Percentiles rank a stretch among this genome's conserved stretches.
phyloP scores from a whole-genome alignment of 164 flowering plant species.

The Euptelea pleiosperma region DNA sequence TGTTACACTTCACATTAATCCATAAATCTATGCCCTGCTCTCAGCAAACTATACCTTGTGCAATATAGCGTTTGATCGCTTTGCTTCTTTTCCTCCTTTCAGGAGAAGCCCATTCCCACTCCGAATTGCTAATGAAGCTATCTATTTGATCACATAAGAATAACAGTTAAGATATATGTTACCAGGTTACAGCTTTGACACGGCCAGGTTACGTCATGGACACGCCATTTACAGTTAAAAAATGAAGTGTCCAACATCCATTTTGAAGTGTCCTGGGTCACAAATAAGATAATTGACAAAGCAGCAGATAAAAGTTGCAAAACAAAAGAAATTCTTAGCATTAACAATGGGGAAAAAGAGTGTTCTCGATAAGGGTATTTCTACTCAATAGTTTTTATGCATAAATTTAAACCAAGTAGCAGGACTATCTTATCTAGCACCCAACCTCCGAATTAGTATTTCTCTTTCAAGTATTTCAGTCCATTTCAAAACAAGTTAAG shows the following conservation, averaged over 20 bases:
- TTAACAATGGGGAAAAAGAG: neutral
- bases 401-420: no score
- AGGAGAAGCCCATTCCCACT: slow-evolving; percentile 95
- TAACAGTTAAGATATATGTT: no score
- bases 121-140: slow-evolving; percentile 91
- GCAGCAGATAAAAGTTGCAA: neutral
- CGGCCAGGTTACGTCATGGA: no score
- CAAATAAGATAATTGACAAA: neutral
- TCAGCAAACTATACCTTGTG: slow-evolving; percentile 62
- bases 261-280: no score
- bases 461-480: neutral
- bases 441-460: neutral
- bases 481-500: neutral
- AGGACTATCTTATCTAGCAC: neutral
- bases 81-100: slow-evolving; percentile 99
- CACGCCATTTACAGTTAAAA: no score
- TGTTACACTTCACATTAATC: neutral
- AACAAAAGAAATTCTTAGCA: neutral
- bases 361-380: neutral
- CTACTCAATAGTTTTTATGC: no score
- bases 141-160: slow-evolving; percentile 41
- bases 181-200: no score
- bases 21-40: neutral
- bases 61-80: slow-evolving; percentile 74
- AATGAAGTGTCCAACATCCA: no score